Evolutionary conservation across 441 rosid species (phyloP).

Genomic region (Rhodomyrtus psidioides): DNA sequence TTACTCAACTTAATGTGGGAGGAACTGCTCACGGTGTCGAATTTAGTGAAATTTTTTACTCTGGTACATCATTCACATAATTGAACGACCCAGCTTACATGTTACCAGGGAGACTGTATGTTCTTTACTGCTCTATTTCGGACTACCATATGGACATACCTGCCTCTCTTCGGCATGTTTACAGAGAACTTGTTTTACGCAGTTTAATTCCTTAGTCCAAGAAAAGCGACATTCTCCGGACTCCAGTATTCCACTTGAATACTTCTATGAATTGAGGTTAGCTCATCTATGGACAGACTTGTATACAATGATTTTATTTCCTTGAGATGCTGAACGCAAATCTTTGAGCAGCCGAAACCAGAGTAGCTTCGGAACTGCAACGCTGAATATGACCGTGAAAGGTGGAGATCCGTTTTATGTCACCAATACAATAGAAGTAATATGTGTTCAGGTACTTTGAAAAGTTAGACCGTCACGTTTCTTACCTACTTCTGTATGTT

Average conservation of each 20-base stretch:
- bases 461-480: not conserved
- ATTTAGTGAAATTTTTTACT: slow-evolving; percentile 29
- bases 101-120: not conserved
- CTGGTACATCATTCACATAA: slow-evolving; percentile 35
- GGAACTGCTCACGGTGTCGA: slow-evolving; percentile 21
- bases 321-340: slow-evolving; percentile 2
- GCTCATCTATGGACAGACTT: not conserved
- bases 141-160: not conserved
- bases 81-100: slow-evolving; percentile 3
- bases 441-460: slow-evolving; percentile 30
- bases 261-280: slow-evolving; percentile 66
- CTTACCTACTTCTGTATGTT: slow-evolving; percentile 1
- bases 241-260: slow-evolving; percentile 56
- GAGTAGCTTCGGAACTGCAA: slow-evolving; percentile 29
- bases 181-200: slow-evolving; percentile 3
- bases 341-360: slow-evolving; percentile 40
- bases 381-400: slow-evolving; percentile 62
- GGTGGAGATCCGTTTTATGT: slow-evolving; percentile 56
- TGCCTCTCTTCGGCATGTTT: not conserved
- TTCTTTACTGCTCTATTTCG: not conserved
- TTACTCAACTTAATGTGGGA: slow-evolving; percentile 19
- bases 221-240: slow-evolving; percentile 35
- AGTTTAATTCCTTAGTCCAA: slow-evolving; percentile 51
- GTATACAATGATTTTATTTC: not conserved
- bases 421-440: slow-evolving; percentile 36